Evolutionary conservation across 371 early-diverging fungal species (phyloP), one percentile per base, ranked within the genome.

Genomic region (Actinomortierella wolfii): DNA sequence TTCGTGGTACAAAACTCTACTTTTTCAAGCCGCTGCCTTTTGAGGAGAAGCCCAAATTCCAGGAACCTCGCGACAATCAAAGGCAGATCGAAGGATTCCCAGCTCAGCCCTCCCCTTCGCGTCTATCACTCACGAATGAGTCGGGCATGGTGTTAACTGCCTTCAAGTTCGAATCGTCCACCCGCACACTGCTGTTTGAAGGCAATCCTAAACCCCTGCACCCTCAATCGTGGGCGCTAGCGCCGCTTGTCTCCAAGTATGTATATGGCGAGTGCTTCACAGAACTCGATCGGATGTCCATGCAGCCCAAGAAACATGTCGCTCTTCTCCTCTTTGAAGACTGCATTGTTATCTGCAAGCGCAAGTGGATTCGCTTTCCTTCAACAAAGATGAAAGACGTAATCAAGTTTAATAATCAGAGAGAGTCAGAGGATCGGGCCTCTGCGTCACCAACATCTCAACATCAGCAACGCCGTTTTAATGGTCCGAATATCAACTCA

Each of bases 1-100:
- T 93, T 18, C 83, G 87, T 71, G 92, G 92, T n/a, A 89, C 91
- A 55, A 93, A 93, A 65, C 69, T 93, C 3, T 91, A 89, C 59
- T 86, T 92, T 51, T 93, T 90, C 71, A 90, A 90, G 63, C 81
- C 89, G n/a, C 81, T 85, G 9, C 76, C 89, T 1, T 29, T 54
- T 14, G 64, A 69, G 6, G 69, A 69, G 83, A 85, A 69, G 77
- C 85, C 54, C 77, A 81, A 74, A 57, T 86, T 84, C 51, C 79
- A 76, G 61, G 82, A 67, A 57, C 86, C 84, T 61, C 86, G 81
- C 52, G 78, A 81, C 40, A 82, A 81, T 55, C 68, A 71, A 7
- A 79, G 77, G 4, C 68, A 71, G 15, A 58, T 66, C 47, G 76
- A 78, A 58, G 66, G 70, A 17, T 65, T 58, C 28, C 68, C 76